phyloP scores from a whole-genome alignment of 225 moss, liverwort and hornwort genomes.

The Anthoceros angustus region DNA sequence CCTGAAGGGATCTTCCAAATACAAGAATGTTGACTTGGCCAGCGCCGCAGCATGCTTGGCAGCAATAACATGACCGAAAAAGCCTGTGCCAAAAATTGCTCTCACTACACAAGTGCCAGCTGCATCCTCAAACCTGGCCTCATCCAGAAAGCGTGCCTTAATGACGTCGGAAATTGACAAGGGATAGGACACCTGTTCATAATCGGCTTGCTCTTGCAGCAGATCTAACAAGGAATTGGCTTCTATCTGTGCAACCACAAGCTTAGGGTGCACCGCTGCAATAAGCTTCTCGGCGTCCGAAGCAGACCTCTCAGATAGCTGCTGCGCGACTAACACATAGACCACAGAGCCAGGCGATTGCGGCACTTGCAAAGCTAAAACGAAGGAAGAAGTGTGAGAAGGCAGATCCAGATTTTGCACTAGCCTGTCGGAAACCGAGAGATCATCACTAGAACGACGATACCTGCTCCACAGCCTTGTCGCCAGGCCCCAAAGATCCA shows the following conservation, averaged over 20 bases:
- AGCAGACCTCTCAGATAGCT: neutral
- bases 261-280: neutral
- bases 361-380: neutral
- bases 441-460: neutral
- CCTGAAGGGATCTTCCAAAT: slow-evolving; percentile 16
- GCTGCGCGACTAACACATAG: neutral
- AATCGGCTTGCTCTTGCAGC: neutral
- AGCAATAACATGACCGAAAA: slow-evolving; percentile 27
- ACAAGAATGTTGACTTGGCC: slow-evolving; percentile 18
- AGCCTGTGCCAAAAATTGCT: slow-evolving; percentile 32
- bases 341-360: neutral
- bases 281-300: neutral
- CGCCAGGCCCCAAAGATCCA: neutral
- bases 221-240: neutral
- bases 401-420: neutral
- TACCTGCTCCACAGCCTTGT: neutral
- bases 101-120: slow-evolving; percentile 6
- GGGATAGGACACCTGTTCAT: neutral
- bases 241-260: neutral
- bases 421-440: neutral
- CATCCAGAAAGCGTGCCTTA: neutral
- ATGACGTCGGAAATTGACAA: neutral
- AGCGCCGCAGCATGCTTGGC: slow-evolving; percentile 24
- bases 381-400: neutral
- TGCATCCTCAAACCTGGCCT: neutral